Evolutionary conservation across 306 rosid genomes (phyloP), one percentile per base, ranked within the genome.

Genomic region (Vigna mungo): DNA sequence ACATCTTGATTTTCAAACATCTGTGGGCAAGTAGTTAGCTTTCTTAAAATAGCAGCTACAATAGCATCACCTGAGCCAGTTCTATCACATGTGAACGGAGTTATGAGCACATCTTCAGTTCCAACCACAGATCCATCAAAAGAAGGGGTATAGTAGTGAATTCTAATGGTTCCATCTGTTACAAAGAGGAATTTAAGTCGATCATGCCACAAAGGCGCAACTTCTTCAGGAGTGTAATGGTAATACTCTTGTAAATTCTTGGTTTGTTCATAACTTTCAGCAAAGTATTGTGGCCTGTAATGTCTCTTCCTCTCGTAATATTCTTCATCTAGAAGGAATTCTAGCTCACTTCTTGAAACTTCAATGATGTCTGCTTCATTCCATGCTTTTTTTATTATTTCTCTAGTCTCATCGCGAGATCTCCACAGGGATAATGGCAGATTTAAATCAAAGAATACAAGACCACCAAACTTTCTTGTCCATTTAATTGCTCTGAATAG

Each of bases 1-100:
- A 82, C 74, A 58, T 96, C 97, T 80, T 91, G 86, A 67, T 88
- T 47, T 81, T 89, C 93, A 18, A 82, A 87, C 97, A 96, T 92
- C 80, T 92, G 96, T 0, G 93, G 96, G 81, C 83, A 78, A 21
- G 94, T 86, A 23, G 98, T 96, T 61, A 92, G 81, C 81, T 96
- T 96, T 82, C 99, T 89, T 69, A 92, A 49, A 61, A 96, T 89
- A 15, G 82, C 99, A 62, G 98, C 99, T 56, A 96, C 99, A 64
- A 96, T 78, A 1, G 99, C 99, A 55, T 96, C 99, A 2, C 99
- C 97, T 3, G 99, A 92, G n/a, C 98, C 98, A 9, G 97, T 96
- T 71, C 99, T 86, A 76, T 92, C 99, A 18, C 97, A 96, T 2
- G 99, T 96, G 84, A 79, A 91, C 1, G 99, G 99, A 46, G 98